A percentile compares a stretch with the other conserved stretches of the same genome.
Conservation (phyloP, 352 stramenopile species). For the Halophytophthora batemanensis region DNA sequence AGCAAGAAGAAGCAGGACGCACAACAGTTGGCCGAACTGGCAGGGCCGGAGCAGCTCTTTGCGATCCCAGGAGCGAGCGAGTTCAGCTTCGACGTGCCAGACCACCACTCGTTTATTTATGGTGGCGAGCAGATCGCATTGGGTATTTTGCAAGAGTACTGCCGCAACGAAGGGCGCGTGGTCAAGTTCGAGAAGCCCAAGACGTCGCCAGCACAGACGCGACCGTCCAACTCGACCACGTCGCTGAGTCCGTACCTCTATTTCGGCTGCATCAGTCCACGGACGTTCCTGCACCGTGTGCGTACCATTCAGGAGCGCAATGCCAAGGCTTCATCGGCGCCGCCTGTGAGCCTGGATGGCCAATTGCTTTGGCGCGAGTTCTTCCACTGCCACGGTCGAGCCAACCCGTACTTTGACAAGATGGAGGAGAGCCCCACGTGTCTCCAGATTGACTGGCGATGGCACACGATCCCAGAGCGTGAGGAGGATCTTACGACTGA, state of each 20-base stretch:
- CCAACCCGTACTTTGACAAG: constrained; percentile 90
- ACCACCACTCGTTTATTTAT: constrained; percentile 71
- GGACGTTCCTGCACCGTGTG: constrained; percentile 91
- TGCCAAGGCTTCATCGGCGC: constrained; percentile 65
- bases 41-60: constrained; percentile 58
- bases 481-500: constrained; percentile 71
- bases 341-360: constrained; percentile 90
- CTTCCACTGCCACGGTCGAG: constrained; percentile 83
- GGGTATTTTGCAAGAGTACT: constrained; percentile 64
- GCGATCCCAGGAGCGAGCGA: constrained; percentile 60
- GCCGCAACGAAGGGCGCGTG: constrained; percentile 81
- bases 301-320: constrained; percentile 69
- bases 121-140: constrained; percentile 67
- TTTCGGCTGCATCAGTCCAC: constrained; percentile 90
- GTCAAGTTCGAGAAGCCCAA: constrained; percentile 98
- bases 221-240: constrained; percentile 92
- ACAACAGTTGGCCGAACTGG: constrained; percentile 39
- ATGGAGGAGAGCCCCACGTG: constrained; percentile 94
- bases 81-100: constrained; percentile 54
- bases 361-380: constrained; percentile 97
- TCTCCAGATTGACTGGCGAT: constrained; percentile 81
- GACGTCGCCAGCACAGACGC: constrained; percentile 89
- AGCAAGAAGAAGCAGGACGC: constrained; percentile 17
- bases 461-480: constrained; percentile 79
- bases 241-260: constrained; percentile 94